A percentile compares a stretch with the other conserved stretches of the same genome.
Evolutionary conservation across 106 monocot genomes (phyloP).

Genomic region (Ottelia alismoides): DNA sequence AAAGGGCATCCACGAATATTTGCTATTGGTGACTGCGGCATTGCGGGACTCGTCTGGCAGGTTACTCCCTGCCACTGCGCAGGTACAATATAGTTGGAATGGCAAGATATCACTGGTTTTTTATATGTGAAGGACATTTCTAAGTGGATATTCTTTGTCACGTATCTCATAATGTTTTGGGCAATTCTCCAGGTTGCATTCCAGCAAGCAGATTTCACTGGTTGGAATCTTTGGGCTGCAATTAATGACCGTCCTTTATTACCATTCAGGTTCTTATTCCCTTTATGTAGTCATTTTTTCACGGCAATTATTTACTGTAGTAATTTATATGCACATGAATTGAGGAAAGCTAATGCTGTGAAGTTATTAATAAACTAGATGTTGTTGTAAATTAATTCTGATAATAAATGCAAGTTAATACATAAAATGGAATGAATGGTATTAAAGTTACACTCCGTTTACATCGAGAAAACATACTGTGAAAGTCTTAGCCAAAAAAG

Average conservation of each 20-base stretch:
- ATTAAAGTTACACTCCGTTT: background rate
- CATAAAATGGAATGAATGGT: background rate
- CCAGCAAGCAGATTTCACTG: slow-evolving; percentile 94
- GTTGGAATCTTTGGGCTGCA: slow-evolving; percentile 98
- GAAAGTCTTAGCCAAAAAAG: background rate
- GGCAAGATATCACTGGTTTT: no score
- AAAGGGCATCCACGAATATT: slow-evolving; percentile 91
- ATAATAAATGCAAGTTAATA: no score
- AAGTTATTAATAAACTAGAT: no score
- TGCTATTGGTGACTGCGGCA: slow-evolving; percentile 94
- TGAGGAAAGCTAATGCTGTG: no score
- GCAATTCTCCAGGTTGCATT: slow-evolving; percentile 61
- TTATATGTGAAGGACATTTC: no score
- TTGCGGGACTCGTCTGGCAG: slow-evolving; percentile 67
- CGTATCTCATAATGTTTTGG: background rate
- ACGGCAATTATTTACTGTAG: no score
- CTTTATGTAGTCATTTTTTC: no score
- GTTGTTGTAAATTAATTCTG: no score
- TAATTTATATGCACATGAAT: no score
- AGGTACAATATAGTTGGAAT: slow-evolving; percentile 31
- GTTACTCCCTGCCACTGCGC: slow-evolving; percentile 85
- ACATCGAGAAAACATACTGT: background rate
- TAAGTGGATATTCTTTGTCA: background rate
- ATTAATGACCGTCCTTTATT: slow-evolving; percentile 83
- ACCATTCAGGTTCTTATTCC: slow-evolving; percentile 92